Base-by-base conservation (phyloP, 2,329 filamentous ascomycete species). In the Raffaelea albimanens region DNA sequence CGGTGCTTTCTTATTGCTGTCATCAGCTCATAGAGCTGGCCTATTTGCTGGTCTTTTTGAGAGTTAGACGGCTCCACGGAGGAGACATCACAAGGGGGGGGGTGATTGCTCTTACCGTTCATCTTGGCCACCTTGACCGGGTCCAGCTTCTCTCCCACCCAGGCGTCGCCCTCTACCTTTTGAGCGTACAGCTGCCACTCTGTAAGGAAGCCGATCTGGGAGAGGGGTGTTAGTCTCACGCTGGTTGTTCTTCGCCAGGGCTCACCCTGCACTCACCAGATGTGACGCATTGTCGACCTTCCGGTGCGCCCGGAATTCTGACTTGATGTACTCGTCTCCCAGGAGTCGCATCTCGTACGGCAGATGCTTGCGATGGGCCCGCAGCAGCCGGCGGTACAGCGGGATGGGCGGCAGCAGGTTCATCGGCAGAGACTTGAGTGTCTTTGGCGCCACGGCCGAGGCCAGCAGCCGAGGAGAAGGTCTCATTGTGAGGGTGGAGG, bases 131-230 rank as follows among this genome's bases (percentile, higher is more conserved):
- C 71, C 66, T 95, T 95, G 1, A 69, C 72, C 56, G 80, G 78
- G 54, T 97, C 91, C 63, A 97, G 74, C 63, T 83, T 91, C 53
- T 87, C 87, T 1, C 84, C 91, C 50, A 77, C 73, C 93, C 93
- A 97, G 0, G 75, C 65, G 46, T 95, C 84, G 0, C 90, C 91
- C 61, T 97, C 91, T 16, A 98, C 69, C 61, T 88, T 83, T 63
- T 98, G 91, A 2, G 89, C 90, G 61, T 97, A 98, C 45, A 87
- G 69, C 65, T 98, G 93, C 91, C 91, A 98, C 65, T 97, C 90
- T 0, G 87, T 91, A 56, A 98, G 73, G 64, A 98, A 98, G 2
- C 91, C 93, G 58, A 97, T 88, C 88, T 95, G 55, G 25, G 25
- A 29, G 7, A 29, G 7, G 7, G 25, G 25, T 29, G 13, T 29